Conservation (phyloP, 2,329 filamentous ascomycete genomes). For the Hirsutella rhossiliensis region DNA sequence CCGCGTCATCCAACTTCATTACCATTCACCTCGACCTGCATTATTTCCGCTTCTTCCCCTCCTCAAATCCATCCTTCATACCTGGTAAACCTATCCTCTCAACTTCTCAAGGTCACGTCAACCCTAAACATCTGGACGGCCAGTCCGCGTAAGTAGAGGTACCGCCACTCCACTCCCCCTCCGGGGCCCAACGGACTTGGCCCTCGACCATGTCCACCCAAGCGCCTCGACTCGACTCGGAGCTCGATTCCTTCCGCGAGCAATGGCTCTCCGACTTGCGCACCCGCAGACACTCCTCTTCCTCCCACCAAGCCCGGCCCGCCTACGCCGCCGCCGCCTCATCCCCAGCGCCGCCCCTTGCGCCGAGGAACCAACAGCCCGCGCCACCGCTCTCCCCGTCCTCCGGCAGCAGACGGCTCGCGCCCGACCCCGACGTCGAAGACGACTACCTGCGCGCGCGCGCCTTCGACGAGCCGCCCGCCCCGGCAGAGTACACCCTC, state of each 20-base stretch:
- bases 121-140: too few species aligned
- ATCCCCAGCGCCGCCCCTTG: not conserved
- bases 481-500: constrained; percentile 5
- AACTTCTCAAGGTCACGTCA: too few species aligned
- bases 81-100: too few species aligned
- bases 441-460: constrained; percentile 4
- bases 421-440: constrained; percentile 3
- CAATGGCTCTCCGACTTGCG: constrained; percentile 80
- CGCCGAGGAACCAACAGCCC: too few species aligned
- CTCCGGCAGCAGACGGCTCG: not conserved
- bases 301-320: not conserved
- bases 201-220: constrained; percentile 6
- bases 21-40: too few species aligned
- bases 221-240: constrained; percentile 36
- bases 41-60: too few species aligned
- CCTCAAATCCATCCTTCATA: too few species aligned
- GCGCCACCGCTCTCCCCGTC: too few species aligned
- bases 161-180: too few species aligned
- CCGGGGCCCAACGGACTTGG: too few species aligned
- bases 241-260: constrained; percentile 74
- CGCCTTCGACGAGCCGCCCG: constrained; percentile 6
- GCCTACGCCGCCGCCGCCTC: not conserved
- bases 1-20: too few species aligned
- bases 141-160: too few species aligned
- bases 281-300: constrained; percentile 12